Evolutionary conservation across 768 basidiomycete genomes (phyloP).

Genomic region (Leccinum incarnatum): DNA sequence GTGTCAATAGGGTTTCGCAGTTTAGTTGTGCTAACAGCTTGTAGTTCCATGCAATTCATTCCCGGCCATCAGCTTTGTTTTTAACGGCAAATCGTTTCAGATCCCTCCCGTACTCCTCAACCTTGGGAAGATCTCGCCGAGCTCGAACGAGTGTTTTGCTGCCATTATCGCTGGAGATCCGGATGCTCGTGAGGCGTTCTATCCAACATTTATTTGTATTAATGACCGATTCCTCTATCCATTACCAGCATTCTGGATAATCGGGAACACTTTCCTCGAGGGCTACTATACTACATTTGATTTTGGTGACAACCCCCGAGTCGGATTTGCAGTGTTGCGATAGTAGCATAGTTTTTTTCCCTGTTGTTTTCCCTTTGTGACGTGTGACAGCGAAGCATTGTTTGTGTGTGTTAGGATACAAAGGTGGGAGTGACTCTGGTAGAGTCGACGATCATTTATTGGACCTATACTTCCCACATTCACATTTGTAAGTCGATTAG

Average conservation of each 20-base stretch:
- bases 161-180: conserved; percentile 14
- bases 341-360: not conserved
- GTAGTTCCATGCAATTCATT: not conserved
- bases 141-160: conserved; percentile 26
- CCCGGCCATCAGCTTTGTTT: not conserved
- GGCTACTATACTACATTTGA: conserved; percentile 44
- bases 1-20: too few relatives aligned
- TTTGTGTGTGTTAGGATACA: conserved; percentile 20
- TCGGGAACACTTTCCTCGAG: conserved; percentile 36
- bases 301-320: conserved; percentile 27
- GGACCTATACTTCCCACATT: not conserved
- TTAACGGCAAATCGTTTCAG: not conserved
- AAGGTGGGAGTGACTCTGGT: conserved; percentile 11
- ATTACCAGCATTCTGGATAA: conserved; percentile 12
- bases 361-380: too few relatives aligned
- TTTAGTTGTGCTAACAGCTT: not conserved
- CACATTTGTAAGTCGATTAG: too few relatives aligned
- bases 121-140: conserved; percentile 30
- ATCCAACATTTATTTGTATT: not conserved
- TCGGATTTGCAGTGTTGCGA: conserved; percentile 35
- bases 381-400: not conserved
- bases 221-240: not conserved
- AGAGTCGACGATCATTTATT: conserved; percentile 1
- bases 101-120: conserved; percentile 28
- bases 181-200: not conserved